These are phyloP conservation scores for Lactarius sp. DNA, from an alignment of 768 basidiomycete species.

Conservation along the genomic window DNA sequence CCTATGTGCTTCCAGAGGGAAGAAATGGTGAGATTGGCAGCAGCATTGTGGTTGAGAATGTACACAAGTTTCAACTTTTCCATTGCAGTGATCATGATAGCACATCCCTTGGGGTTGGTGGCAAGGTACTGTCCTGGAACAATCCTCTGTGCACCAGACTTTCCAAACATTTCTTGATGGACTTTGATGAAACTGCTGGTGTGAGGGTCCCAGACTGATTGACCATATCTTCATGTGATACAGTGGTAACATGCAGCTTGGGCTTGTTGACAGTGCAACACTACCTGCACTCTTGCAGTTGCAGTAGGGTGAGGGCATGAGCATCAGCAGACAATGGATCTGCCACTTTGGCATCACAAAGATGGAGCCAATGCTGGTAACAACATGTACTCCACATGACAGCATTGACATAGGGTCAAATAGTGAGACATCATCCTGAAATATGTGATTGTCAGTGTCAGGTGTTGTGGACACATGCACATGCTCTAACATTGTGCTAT, in stretches of 20 bases:
- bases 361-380: conserved; percentile 10
- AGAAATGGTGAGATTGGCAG: conserved; percentile 95
- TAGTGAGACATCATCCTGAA: too few species aligned
- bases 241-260: neutral
- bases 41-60: conserved; percentile 94
- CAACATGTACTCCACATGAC: conserved; percentile 58
- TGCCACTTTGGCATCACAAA: conserved; percentile 25
- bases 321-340: conserved; percentile 1
- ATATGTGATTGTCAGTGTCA: too few species aligned
- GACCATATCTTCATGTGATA: conserved; percentile 10
- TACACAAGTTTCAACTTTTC: conserved; percentile 98
- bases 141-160: conserved; percentile 91
- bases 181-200: too few species aligned
- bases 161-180: conserved; percentile 45
- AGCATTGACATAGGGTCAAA: conserved; percentile 78
- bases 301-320: conserved; percentile 5
- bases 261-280: neutral
- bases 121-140: conserved; percentile 97
- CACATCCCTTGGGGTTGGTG: conserved; percentile 92
- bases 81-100: conserved; percentile 89
- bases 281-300: neutral
- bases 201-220: conserved; percentile 53
- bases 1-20: conserved; percentile 98
- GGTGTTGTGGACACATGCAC: too few species aligned
- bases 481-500: too few species aligned